phyloP scores from a whole-genome alignment of 495 filamentous ascomycete genomes.

The Haplographium delicatum region DNA sequence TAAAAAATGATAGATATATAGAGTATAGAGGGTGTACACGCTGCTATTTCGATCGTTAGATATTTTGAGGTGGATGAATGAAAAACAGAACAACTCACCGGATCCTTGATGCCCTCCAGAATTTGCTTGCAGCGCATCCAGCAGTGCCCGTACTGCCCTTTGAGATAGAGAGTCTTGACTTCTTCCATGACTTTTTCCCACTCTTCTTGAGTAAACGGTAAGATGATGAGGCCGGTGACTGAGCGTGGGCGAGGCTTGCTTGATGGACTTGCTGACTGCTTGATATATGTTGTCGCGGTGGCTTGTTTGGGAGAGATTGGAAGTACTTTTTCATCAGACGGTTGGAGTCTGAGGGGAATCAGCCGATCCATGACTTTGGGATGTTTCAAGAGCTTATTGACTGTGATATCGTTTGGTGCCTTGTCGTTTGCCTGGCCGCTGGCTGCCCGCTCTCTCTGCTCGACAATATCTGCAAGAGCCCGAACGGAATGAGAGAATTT shows the following conservation, averaged over 20 bases:
- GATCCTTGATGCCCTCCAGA: slow-evolving; percentile 14
- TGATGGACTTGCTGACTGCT: not conserved
- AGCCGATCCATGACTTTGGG: slow-evolving; percentile 12
- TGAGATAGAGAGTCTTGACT: slow-evolving; percentile 18
- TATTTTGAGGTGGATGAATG: not conserved
- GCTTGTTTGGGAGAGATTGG: not conserved
- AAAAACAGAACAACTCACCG: slow-evolving; percentile 19
- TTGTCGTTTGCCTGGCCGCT: not conserved
- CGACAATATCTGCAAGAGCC: not conserved
- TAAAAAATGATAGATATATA: slow-evolving; percentile 51
- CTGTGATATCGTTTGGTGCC: not conserved
- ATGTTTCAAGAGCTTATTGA: slow-evolving; percentile 5
- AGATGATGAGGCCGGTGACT: slow-evolving; percentile 15
- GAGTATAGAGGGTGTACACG: slow-evolving; percentile 35
- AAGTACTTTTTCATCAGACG: not conserved
- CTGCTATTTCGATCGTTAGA: slow-evolving; percentile 5
- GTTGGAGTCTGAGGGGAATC: slow-evolving; percentile 12
- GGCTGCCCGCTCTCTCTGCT: too few relatives aligned
- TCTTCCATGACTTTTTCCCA: slow-evolving; percentile 24
- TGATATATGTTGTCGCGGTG: not conserved
- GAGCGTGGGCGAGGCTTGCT: slow-evolving; percentile 11
- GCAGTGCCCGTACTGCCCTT: slow-evolving; percentile 22
- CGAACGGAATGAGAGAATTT: not conserved
- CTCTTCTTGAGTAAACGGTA: slow-evolving; percentile 21
- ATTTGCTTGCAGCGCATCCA: slow-evolving; percentile 20